Base-by-base conservation (phyloP, 441 rosid species). In the Bocquillonia castaneifolia region DNA sequence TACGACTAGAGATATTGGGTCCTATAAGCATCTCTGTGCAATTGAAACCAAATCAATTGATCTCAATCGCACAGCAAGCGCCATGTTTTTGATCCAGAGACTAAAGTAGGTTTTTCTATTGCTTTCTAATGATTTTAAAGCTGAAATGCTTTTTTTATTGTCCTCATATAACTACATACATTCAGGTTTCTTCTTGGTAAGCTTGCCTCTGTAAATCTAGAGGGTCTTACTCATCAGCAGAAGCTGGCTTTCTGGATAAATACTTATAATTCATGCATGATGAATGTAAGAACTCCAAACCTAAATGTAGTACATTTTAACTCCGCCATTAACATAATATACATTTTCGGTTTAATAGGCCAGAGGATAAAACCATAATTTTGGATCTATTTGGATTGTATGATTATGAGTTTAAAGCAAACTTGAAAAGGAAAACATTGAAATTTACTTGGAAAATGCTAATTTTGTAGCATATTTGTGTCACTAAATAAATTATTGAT, bases 241-340 rank as follows among this genome's bases (percentile, higher is more conserved):
- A 90, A 90, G 81, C 92, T 90, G 36, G 98, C 98, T 34, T 92
- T 92, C 76, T 90, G 96, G 98, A 88, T 92, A 65, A 92, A 92
- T 74, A 84, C 81, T 47, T 92, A 86, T 69, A 92, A 90, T 72
- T 87, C 93, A 5, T 90, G 96, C 63, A 78, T 88, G 58, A 83
- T 90, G 80, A 88, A 90, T 81, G 98, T 90, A 72, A 86, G 88
- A 22, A 29, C 44, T 74, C 75, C 55, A 26, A 52, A 26, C 25
- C 3, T 15, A 47, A 59, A n/a, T n/a, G n/a, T n/a, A n/a, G n/a
- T n/a, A n/a, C n/a, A n/a, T n/a, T n/a, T n/a, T n/a, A n/a, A n/a
- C n/a, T n/a, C n/a, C n/a, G n/a, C n/a, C n/a, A n/a, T n/a, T n/a
- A n/a, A n/a, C 29, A 26, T 32, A 39, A 29, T 57, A 18, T 45